Conservation (phyloP, 495 filamentous ascomycete species). For the Podospora pseudocomata region DNA sequence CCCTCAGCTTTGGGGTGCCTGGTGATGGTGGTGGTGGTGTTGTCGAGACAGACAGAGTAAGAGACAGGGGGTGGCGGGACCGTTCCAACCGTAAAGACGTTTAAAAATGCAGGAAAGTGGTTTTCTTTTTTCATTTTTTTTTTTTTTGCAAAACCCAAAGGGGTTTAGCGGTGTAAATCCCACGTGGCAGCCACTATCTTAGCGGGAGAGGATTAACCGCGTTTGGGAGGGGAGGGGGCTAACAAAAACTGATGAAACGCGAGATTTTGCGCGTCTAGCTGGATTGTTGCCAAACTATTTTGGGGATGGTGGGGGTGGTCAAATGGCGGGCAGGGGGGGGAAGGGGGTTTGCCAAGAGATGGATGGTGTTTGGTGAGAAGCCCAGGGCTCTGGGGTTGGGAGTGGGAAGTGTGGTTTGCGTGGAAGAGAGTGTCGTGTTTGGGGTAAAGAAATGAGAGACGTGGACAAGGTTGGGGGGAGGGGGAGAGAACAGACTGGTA, state of each 20-base stretch:
- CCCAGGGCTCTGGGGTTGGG: too few relatives aligned
- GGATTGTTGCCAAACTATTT: too few relatives aligned
- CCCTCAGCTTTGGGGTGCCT: too few relatives aligned
- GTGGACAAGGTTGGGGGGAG: too few relatives aligned
- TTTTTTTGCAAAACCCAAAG: not conserved
- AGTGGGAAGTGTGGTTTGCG: too few relatives aligned
- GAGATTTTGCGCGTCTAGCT: not conserved
- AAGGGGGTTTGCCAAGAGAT: not conserved
- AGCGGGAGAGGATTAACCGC: slow-evolving; percentile 1
- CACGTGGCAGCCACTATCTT: slow-evolving; percentile 3
- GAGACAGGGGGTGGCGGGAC: not conserved
- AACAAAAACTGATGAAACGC: not conserved
- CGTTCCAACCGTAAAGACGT: too few relatives aligned
- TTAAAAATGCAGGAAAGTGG: too few relatives aligned
- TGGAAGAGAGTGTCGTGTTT: too few relatives aligned
- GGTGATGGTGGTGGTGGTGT: not conserved
- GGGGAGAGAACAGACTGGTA: too few relatives aligned
- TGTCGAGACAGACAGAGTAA: not conserved
- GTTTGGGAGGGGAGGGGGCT: not conserved
- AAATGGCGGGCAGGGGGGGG: too few relatives aligned
- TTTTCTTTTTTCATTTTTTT: not conserved
- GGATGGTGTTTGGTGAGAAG: too few relatives aligned
- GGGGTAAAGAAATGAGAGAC: too few relatives aligned
- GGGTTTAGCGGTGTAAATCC: not conserved
- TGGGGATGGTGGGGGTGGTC: not conserved